Base-by-base conservation (phyloP, 2,329 filamentous ascomycete species). In the Xylaria sp. region DNA sequence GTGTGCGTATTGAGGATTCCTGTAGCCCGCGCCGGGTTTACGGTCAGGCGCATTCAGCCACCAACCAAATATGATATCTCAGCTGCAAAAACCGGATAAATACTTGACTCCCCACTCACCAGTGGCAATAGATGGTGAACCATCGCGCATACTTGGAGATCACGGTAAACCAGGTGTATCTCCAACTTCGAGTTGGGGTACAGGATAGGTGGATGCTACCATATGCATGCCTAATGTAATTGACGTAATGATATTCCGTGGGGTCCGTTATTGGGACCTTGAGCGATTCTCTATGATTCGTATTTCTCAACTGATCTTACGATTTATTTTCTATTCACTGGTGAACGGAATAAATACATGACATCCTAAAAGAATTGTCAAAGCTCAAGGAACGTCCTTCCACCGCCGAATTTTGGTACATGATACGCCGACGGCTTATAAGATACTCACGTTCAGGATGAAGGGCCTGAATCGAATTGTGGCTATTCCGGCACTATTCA, bases 401-500 rank as follows among this genome's bases (percentile, higher is more conserved):
- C 39, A 41, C 20, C 46, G 15, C 8, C n/a, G 28, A n/a, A 28
- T 25, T 10, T 53, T 50, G n/a, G 28, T 25, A 18, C 28, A 46
- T 23, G 30, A 60, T 41, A 52, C 41, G 58, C 3, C 20, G 10
- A 46, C 10, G 3, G n/a, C 32, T 45, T 2, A 4, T 20, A 3
- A 12, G 20, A 13, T 30, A 46, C 23, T 1, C 28, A 48, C 13
- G 5, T 34, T 39, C 57, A 66, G 4, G 2, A 69, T 69, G 67
- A 66, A 58, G 28, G 9, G 18, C 5, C 28, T 53, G 9, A 53
- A 45, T 23, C 25, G 20, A 18, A 12, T 58, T 23, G 23, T 58
- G n/a, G 46, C 63, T 46, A 12, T 66, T 10, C 45, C 71, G 18
- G 68, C 69, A 30, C 64, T 75, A 39, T 63, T 74, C 30, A 56